Conservation (phyloP, 352 stramenopile genomes). For the Globisporangium ultimum region DNA sequence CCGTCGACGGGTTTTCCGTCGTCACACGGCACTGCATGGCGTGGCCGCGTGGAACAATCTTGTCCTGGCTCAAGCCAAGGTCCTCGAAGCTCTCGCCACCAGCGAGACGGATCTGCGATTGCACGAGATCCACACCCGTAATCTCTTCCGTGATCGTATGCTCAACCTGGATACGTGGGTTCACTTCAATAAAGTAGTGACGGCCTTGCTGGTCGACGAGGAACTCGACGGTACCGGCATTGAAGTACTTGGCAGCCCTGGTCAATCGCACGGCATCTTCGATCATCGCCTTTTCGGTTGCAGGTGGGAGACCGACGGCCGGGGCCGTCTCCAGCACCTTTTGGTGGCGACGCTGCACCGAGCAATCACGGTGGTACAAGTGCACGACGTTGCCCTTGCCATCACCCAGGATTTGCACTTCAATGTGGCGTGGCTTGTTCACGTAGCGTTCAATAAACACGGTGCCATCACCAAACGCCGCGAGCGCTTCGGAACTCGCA, state of each 20-base stretch:
- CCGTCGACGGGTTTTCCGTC: constrained; percentile 92
- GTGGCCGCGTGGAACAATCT: constrained; percentile 90
- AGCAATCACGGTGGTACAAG: constrained; percentile 97
- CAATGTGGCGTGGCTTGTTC: constrained; percentile 94
- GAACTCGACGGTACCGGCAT: constrained; percentile 98
- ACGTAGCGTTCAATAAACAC: constrained; percentile 98
- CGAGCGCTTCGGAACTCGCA: constrained; percentile 82
- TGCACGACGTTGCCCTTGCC: constrained; percentile 93
- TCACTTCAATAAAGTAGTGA: constrained; percentile 99
- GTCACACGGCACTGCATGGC: constrained; percentile 98
- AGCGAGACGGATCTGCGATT: constrained; percentile 95
- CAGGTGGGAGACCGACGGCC: constrained; percentile 75
- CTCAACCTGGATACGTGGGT: constrained; percentile 97
- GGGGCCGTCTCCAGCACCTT: constrained; percentile 97
- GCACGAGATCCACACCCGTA: constrained; percentile 95
- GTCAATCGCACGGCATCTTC: constrained; percentile 90
- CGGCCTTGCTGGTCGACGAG: constrained; percentile 91
- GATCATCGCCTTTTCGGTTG: constrained; percentile 91
- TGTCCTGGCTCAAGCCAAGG: constrained; percentile 93
- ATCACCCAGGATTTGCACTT: constrained; percentile 97
- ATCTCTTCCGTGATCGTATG: constrained; percentile 93
- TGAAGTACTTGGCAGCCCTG: constrained; percentile 91
- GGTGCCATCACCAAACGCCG: constrained; percentile 92
- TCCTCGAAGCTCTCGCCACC: constrained; percentile 91
- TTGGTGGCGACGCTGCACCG: constrained; percentile 97